Evolutionary conservation across 257 asterid species (phyloP).

Genomic region (Fraxinus anomala): DNA sequence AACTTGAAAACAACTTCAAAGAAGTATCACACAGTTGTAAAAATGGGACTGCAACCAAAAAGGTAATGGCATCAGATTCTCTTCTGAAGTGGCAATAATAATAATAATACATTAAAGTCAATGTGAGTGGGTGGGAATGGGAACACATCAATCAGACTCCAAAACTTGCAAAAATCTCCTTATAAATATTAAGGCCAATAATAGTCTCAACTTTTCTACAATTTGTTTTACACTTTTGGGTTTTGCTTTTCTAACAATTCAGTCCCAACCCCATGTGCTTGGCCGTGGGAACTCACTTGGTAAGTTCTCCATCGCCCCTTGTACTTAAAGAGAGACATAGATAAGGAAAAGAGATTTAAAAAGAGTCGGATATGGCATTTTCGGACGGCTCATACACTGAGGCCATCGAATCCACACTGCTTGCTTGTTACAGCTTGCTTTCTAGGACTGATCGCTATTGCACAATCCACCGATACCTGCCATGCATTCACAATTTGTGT

Average conservation of each 20-base stretch:
- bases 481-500: background rate
- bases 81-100: background rate
- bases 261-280: constrained; percentile 25
- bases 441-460: constrained; percentile 79
- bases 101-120: constrained; percentile 3
- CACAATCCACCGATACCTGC: constrained; percentile 90
- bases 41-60: background rate
- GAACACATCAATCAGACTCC: constrained; percentile 17
- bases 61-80: constrained; percentile 26
- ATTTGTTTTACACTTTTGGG: constrained; percentile 9
- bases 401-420: constrained; percentile 92
- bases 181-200: constrained; percentile 7
- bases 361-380: background rate
- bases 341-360: background rate
- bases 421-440: constrained; percentile 72
- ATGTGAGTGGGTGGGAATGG: constrained; percentile 14
- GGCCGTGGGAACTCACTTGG: constrained; percentile 32
- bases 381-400: constrained; percentile 56
- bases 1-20: background rate
- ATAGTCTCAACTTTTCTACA: constrained; percentile 23
- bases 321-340: background rate
- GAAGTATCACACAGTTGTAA: background rate
- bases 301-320: constrained; percentile 25
- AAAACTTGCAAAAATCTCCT: constrained; percentile 26
- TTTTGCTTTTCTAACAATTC: constrained; percentile 21